Base-by-base conservation (phyloP, 257 asterid genomes). In the Petunia axillaris region DNA sequence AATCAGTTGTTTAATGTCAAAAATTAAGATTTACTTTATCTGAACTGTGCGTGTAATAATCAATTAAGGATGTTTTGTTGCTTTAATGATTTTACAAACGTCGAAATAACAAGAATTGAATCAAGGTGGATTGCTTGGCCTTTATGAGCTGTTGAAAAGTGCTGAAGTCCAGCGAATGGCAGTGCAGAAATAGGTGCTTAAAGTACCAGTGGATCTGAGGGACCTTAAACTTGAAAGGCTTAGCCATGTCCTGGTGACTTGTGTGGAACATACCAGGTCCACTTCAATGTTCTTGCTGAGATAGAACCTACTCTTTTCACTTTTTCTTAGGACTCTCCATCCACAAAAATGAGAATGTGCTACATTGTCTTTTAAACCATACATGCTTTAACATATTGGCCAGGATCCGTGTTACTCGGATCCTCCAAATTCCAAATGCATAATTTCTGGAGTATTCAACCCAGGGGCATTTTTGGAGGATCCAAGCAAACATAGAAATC, bases 221-320 rank as follows among this genome's bases (percentile, higher is more conserved):
- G 70, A 58, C 80, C 80, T 58, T 43, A 70, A 70, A 70, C 11
- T 70, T 71, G 77, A 71, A 71, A 71, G 35, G 77, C 62, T 71
- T 48, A 1, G 41, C 62, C 43, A 11, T 38, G 43, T 55, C 16
- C 41, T 58, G 70, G 57, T 58, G 9, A 58, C 58, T n/a, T 76
- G 10, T 41, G 15, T 40, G 75, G 25, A 66, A 66, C 16, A 5
- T 66, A 66, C 75, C 40, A 66, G 48, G 75, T 39, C 52, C 43
- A 44, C 75, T 44, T 66, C 52, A 66, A 40, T 16, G n/a, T 66
- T 66, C n/a, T 44, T 55, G 62, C 25, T 55, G 35, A 55, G 35
- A 55, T 55, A 15, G 62, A 66, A 66, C 36, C 48, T 40, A 66
- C n/a, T 39, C 53, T 66, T 66, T 66, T 55, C 62, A 66, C 25